phyloP scores from a whole-genome alignment of 257 asterid genomes.

The Solanum sejunctum region DNA sequence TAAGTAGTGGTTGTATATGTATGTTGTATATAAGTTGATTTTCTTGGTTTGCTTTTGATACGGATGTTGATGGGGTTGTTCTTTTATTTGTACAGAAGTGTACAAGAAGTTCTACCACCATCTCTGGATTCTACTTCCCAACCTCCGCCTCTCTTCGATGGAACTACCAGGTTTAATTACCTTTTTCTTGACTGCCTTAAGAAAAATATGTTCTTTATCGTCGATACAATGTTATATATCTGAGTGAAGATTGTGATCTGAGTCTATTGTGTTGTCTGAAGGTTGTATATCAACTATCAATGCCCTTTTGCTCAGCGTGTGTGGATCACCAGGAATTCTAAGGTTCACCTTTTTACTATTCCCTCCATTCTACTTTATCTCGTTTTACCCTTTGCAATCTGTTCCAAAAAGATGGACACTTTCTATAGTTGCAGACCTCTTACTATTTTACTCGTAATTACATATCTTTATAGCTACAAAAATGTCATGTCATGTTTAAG shows the following conservation, averaged over 20 bases:
- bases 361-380: background rate
- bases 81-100: conserved; percentile 13
- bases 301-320: conserved; percentile 73
- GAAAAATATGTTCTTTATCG: background rate
- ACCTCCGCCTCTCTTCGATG: conserved; percentile 63
- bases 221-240: background rate
- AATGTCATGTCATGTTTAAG: background rate
- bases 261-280: conserved; percentile 8
- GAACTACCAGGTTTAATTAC: conserved; percentile 42
- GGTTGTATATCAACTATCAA: conserved; percentile 47
- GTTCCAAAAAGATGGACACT: background rate
- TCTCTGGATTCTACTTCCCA: conserved; percentile 40
- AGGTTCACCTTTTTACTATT: conserved; percentile 23
- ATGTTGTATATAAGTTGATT: background rate
- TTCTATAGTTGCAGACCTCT: background rate
- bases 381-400: background rate
- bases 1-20: background rate
- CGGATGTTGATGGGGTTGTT: background rate
- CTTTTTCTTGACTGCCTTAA: background rate
- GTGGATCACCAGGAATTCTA: conserved; percentile 63
- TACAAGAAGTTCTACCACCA: conserved; percentile 43
- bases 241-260: background rate
- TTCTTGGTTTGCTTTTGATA: background rate
- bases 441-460: background rate
- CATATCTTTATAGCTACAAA: background rate